Base-by-base conservation (phyloP, 768 basidiomycete species). In the Cystofilobasidium bisporidii region DNA sequence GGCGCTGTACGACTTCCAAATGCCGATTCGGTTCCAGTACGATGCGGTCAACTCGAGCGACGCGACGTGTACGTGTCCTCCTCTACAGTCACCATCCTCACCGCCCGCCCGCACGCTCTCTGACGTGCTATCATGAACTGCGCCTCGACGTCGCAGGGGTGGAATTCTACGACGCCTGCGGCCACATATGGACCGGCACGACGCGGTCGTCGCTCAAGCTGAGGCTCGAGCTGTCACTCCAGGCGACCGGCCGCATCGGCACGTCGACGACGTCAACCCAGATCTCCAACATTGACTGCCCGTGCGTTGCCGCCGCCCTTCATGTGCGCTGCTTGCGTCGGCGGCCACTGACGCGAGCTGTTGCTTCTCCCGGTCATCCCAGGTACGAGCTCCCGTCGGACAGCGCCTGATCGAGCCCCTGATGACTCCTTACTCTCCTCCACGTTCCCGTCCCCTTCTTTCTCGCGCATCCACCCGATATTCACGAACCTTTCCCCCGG, bases 11-110 rank as follows among this genome's bases (percentile, higher is more conserved):
- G 75, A 83, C 40, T 79, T 96, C 32, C 75, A 82, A 38, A 71
- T 97, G 14, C 91, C 91, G 0, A 79, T 97, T 61, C 87, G 87
- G 72, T 93, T 94, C 77, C 84, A 86, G 0, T 96, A 94, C 75
- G 71, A 84, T 17, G 89, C 86, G 0, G 79, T 83, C 15, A 96
- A 97, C 74, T 81, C 83, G 55, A 83, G 86, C 6, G 92, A 97
- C 77, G 79, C 81, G 41, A 94, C 92, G 26, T 97, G 91, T 90
- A 71, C 62, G 77, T 73, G 24, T 61, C 67, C 38, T n/a, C n/a
- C n/a, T n/a, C n/a, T n/a, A n/a, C 64, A 32, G 18, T 38, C 40
- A 65, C 26, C 71, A 62, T 63, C 20, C 72, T 61, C 24, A 6
- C 48, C 28, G 14, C n/a, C 18, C 30, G 36, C 26, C 61, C 41